Evolutionary conservation across 208 protist genomes (phyloP).

Genomic region (Crithidia brevicula): DNA sequence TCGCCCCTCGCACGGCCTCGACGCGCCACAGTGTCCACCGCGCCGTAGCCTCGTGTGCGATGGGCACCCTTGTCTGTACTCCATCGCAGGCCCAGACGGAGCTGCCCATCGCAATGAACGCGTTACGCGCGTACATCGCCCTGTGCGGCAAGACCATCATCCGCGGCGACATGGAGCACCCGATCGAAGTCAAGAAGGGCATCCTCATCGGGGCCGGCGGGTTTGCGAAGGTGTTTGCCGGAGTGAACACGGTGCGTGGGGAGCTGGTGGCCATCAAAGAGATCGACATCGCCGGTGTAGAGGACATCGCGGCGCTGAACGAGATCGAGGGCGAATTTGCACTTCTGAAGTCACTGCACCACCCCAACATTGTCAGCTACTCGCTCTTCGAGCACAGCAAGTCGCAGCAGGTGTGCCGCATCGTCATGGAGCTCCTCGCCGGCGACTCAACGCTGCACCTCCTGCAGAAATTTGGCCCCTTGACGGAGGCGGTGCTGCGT

Average conservation of each 20-base stretch:
- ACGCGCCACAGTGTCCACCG: constrained; percentile 23
- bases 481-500: constrained; percentile 81
- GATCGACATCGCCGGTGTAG: constrained; percentile 80
- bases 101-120: constrained; percentile 53
- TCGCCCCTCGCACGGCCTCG: constrained; percentile 9
- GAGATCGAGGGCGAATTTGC: constrained; percentile 88
- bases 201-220: constrained; percentile 81
- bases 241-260: constrained; percentile 80
- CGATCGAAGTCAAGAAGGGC: constrained; percentile 76
- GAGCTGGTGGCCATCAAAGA: constrained; percentile 92
- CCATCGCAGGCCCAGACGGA: constrained; percentile 43
- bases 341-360: constrained; percentile 76
- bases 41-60: constrained; percentile 32
- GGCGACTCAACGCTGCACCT: constrained; percentile 83
- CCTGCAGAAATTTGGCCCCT: constrained; percentile 79
- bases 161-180: constrained; percentile 56
- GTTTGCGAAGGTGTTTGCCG: constrained; percentile 86
- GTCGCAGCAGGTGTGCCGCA: constrained; percentile 87
- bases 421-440: constrained; percentile 90
- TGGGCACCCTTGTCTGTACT: constrained; percentile 27
- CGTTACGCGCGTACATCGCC: constrained; percentile 60
- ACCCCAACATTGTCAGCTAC: constrained; percentile 91
- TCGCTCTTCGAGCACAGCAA: constrained; percentile 87
- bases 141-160: constrained; percentile 73
- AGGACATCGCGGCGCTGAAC: constrained; percentile 70